phyloP scores from a whole-genome alignment of 805 yeast species.

The Teunomyces atbi region DNA sequence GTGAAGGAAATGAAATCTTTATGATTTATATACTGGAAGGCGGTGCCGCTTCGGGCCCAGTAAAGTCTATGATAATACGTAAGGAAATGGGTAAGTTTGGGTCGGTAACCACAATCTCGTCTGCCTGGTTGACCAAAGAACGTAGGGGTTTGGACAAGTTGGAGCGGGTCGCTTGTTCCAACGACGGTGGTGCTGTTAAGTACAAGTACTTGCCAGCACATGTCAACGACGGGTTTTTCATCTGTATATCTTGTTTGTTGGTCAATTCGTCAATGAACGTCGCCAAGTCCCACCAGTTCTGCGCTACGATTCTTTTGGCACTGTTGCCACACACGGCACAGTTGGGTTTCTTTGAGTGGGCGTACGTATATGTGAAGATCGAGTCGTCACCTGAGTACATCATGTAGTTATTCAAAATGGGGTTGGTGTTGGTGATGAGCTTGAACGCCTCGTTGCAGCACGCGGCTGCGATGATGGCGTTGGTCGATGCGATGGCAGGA shows the following conservation, averaged over 20 bases:
- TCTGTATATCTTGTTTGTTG: slow-evolving; percentile 26
- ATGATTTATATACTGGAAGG: background rate
- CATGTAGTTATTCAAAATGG: slow-evolving; percentile 72
- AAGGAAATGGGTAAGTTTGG: slow-evolving; percentile 48
- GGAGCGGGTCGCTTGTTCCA: slow-evolving; percentile 45
- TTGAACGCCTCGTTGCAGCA: slow-evolving; percentile 87
- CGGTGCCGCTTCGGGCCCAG: slow-evolving; percentile 5
- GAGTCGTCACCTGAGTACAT: slow-evolving; percentile 84
- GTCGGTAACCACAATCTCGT: slow-evolving; percentile 55
- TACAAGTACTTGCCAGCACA: slow-evolving; percentile 41
- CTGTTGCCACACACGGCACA: slow-evolving; percentile 76
- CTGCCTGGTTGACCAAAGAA: slow-evolving; percentile 40
- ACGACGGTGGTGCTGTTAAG: slow-evolving; percentile 45
- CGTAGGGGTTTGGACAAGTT: slow-evolving; percentile 38
- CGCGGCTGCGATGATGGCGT: slow-evolving; percentile 86
- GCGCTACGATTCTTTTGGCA: slow-evolving; percentile 23
- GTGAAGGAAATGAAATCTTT: slow-evolving; percentile 48
- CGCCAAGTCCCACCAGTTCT: slow-evolving; percentile 29
- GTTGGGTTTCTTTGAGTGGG: slow-evolving; percentile 54
- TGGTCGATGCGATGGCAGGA: slow-evolving; percentile 93
- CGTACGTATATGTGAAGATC: slow-evolving; percentile 70
- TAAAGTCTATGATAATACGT: slow-evolving; percentile 14
- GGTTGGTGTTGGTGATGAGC: slow-evolving; percentile 67
- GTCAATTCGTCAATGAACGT: slow-evolving; percentile 43
- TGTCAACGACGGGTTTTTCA: slow-evolving; percentile 47